Evolutionary conservation across 805 yeast genomes (phyloP).

Genomic region (Yarrowia osloensis): DNA sequence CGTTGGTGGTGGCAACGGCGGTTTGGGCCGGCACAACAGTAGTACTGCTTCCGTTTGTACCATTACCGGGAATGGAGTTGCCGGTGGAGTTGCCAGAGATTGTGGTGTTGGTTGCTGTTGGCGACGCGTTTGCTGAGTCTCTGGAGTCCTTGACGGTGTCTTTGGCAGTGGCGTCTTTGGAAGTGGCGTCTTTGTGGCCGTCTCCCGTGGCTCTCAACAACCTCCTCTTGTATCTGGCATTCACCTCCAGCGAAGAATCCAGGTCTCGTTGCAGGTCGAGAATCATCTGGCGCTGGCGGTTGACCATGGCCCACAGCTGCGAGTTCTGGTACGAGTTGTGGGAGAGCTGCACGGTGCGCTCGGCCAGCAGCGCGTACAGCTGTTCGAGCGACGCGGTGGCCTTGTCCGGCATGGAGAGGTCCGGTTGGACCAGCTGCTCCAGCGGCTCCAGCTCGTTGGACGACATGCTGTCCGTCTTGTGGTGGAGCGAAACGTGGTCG

Average conservation of each 20-base stretch:
- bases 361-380: slow-evolving; percentile 33
- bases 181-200: background rate
- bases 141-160: too few relatives aligned
- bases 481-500: slow-evolving; percentile 19
- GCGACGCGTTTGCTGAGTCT: too few relatives aligned
- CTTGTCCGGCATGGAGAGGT: slow-evolving; percentile 26
- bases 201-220: background rate
- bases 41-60: background rate
- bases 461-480: background rate
- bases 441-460: slow-evolving; percentile 14
- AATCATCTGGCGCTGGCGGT: slow-evolving; percentile 36
- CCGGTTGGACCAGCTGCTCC: slow-evolving; percentile 24
- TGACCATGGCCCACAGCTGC: slow-evolving; percentile 37
- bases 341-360: slow-evolving; percentile 34
- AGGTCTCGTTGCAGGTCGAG: slow-evolving; percentile 36
- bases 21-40: too few relatives aligned
- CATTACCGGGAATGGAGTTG: background rate
- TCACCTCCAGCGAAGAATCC: slow-evolving; percentile 33
- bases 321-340: slow-evolving; percentile 36
- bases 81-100: background rate
- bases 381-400: slow-evolving; percentile 23
- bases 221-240: slow-evolving; percentile 29
- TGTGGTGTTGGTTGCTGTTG: too few relatives aligned
- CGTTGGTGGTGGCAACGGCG: background rate
- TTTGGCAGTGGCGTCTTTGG: background rate